Percentiles rank a stretch among this genome's conserved stretches.
Conservation (phyloP, 441 rosid genomes). For the Lepidium campestre region DNA sequence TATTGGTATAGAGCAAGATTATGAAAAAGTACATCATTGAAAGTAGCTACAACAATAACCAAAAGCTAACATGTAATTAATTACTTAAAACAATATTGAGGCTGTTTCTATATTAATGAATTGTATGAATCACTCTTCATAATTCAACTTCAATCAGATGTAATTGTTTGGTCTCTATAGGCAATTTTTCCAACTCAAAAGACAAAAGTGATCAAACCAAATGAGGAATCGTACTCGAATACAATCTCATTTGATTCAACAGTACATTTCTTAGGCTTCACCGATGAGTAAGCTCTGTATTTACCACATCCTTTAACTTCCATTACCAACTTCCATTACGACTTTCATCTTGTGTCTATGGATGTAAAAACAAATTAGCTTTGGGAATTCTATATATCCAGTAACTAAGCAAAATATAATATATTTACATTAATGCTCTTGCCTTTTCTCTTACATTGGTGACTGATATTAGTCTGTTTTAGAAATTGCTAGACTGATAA, state of each 20-base stretch:
- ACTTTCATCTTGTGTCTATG: conserved; percentile 76
- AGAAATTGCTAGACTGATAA: conserved; percentile 99
- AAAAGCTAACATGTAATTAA: background rate
- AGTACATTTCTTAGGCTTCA: conserved; percentile 59
- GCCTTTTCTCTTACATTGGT: too few relatives aligned
- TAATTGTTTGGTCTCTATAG: conserved; percentile 6
- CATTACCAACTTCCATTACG: conserved; percentile 41
- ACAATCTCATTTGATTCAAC: conserved; percentile 45
- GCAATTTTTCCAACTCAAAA: conserved; percentile 8
- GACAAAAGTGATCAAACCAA: conserved; percentile 44
- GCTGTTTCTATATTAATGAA: background rate
- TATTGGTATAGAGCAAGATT: conserved; percentile 12
- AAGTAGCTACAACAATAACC: background rate
- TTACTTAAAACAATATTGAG: background rate
- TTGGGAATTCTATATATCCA: background rate
- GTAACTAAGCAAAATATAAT: too few relatives aligned
- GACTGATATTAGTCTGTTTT: conserved; percentile 66
- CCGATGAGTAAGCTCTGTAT: conserved; percentile 69
- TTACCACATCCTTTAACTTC: conserved; percentile 77
- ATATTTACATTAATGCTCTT: too few relatives aligned
- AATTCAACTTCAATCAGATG: conserved; percentile 19
- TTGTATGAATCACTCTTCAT: conserved; percentile 1
- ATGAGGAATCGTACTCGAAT: conserved; percentile 38
- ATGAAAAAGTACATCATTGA: background rate
- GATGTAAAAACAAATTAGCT: conserved; percentile 21